Percentiles rank a stretch among this genome's conserved stretches.
These are phyloP conservation scores for Gonium pectorale DNA, from an alignment of 139 green algal genomes.

Conservation along the genomic window DNA sequence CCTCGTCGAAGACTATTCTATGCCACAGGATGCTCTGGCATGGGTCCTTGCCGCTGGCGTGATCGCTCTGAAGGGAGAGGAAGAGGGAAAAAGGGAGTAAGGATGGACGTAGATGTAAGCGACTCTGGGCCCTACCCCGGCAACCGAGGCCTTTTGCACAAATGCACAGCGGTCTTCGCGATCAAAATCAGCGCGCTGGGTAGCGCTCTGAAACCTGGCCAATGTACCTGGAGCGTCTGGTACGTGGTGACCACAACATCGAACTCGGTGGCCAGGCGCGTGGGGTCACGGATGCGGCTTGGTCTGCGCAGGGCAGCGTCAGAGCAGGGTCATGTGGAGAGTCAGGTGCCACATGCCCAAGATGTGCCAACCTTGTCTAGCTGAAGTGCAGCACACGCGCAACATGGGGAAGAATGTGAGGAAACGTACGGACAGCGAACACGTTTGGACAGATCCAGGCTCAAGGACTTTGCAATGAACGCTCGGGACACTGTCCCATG, in stretches of 20 bases:
- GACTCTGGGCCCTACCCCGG: too few species aligned
- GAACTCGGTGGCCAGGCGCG: slow-evolving; percentile 64
- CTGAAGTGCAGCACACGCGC: too few species aligned
- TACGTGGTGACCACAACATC: slow-evolving; percentile 79
- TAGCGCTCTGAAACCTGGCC: background rate
- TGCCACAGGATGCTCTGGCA: slow-evolving; percentile 52
- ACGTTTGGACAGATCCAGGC: too few species aligned
- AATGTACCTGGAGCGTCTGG: slow-evolving; percentile 61
- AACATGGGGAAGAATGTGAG: too few species aligned
- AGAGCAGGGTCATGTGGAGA: background rate
- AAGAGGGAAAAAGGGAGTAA: background rate
- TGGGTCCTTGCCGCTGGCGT: background rate
- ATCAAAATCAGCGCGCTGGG: background rate
- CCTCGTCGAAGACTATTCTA: slow-evolving; percentile 63
- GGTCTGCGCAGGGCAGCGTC: background rate
- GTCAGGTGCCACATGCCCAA: background rate
- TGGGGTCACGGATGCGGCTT: slow-evolving; percentile 46
- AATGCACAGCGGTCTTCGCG: too few species aligned
- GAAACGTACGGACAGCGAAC: too few species aligned
- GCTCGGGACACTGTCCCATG: too few species aligned
- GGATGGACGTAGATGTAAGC: too few species aligned
- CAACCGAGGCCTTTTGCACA: too few species aligned
- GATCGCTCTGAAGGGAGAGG: slow-evolving; percentile 11
- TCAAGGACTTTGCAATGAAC: too few species aligned
- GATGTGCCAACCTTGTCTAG: too few species aligned